Evolutionary conservation across 192 early-diverging fungal genomes (phyloP).

Genomic region (Thoreauomyces humboldtii): DNA sequence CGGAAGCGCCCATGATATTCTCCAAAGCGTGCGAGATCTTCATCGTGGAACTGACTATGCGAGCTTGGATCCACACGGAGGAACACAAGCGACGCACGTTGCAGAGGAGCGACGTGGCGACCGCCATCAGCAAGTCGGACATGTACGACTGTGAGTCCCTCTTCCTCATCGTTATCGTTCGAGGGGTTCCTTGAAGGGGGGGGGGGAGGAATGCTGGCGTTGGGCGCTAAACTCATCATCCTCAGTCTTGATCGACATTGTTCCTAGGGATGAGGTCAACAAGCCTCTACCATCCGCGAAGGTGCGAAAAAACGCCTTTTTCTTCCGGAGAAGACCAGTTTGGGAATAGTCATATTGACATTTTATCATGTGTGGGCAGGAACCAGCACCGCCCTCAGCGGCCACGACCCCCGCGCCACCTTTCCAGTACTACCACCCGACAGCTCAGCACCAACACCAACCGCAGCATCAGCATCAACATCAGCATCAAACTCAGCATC

Average conservation of each 20-base stretch:
- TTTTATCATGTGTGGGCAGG: not conserved
- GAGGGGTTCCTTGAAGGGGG: not conserved
- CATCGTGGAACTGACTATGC: constrained; percentile 78
- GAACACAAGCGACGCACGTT: constrained; percentile 95
- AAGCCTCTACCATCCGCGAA: constrained; percentile 8
- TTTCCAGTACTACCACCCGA: constrained; percentile 23
- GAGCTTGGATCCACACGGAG: constrained; percentile 87
- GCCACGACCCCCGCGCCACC: too few species aligned
- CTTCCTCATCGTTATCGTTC: not conserved
- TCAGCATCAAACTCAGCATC: constrained; percentile 1
- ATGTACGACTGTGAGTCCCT: constrained; percentile 88
- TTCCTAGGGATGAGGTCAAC: constrained; percentile 78
- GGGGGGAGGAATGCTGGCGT: not conserved
- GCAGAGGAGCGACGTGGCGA: constrained; percentile 86
- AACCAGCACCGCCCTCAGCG: not conserved
- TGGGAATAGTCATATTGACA: not conserved
- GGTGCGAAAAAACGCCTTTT: not conserved
- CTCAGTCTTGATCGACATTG: constrained; percentile 88
- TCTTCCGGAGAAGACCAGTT: not conserved
- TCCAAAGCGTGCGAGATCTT: constrained; percentile 98
- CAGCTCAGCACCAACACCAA: constrained; percentile 13
- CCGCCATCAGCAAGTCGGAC: constrained; percentile 83
- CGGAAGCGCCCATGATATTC: constrained; percentile 89
- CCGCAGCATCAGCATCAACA: constrained; percentile 21
- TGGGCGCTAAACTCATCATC: not conserved